Base-by-base conservation (phyloP, 2,329 filamentous ascomycete species). In the Stagonosporopsis vannaccii region DNA sequence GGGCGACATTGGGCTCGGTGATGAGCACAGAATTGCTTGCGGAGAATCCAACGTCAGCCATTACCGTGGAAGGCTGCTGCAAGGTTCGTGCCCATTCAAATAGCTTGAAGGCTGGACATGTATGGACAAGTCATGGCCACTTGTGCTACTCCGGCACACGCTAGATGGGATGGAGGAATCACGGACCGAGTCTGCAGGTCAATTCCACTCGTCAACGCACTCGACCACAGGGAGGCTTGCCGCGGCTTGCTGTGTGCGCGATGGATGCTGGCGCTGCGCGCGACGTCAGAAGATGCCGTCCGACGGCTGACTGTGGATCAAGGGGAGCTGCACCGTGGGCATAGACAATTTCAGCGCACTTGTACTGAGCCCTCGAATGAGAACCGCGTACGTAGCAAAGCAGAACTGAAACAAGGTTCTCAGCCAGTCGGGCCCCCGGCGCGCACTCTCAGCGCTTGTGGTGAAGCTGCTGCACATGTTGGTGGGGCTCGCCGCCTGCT, bases 381-480 rank as follows among this genome's bases (percentile, higher is more conserved):
- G 37, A 22, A 45, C 4, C 15, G 32, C 11, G 44, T 49, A 49
- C 39, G 55, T 49, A 45, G 55, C 44, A 41, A 44, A 45, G 13
- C 26, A 33, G 17, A 19, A 32, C 26, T 49, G 55, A 53, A 49
- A 53, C 55, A 52, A 32, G 48, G 44, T 49, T 49, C 44, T 26
- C 48, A 45, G 49, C 55, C 53, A 56, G 49, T 58, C 25, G 56
- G 65, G 59, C 68, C 65, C 66, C 65, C 65, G 59, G 61, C 51
- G 55, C 50, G 44, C 51, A 15, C 13, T 32, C 62, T 65, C 68
- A 70, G 71, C 71, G 72, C 68, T 70, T 74, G 69, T 49, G 60
- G 54, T 55, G 51, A 47, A 50, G 51, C 22, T 53, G 51, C 49
- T 46, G 37, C 36, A 51, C 56, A 35, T 49, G 45, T 43, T 47